phyloP scores from a whole-genome alignment of 257 asterid species.

The Nicotiana otophora region DNA sequence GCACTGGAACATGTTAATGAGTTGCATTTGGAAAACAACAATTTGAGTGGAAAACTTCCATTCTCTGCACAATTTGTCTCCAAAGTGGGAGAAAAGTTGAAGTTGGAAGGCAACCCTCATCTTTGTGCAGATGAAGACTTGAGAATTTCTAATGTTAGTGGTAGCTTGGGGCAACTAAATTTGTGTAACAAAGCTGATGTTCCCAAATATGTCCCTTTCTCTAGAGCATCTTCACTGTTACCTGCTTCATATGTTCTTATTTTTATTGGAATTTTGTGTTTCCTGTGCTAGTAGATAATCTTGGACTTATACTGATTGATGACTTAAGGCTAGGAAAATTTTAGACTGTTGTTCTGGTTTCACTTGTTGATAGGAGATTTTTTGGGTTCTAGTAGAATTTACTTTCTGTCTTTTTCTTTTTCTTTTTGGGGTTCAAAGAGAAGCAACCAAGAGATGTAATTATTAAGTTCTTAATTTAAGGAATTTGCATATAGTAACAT shows the following conservation, averaged over 20 bases:
- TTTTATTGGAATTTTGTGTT: slow-evolving; percentile 24
- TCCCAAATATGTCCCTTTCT: slow-evolving; percentile 43
- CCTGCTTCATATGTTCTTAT: slow-evolving; percentile 22
- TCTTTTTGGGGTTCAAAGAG: not conserved
- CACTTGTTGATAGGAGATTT: not conserved
- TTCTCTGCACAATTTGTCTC: slow-evolving; percentile 50
- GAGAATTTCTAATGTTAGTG: slow-evolving; percentile 35
- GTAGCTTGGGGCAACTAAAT: slow-evolving; percentile 35
- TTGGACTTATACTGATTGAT: not conserved
- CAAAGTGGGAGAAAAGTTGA: slow-evolving; percentile 63
- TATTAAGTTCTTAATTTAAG: not conserved
- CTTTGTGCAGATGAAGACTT: slow-evolving; percentile 58
- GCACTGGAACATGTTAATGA: slow-evolving; percentile 46
- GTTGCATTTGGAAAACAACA: slow-evolving; percentile 70
- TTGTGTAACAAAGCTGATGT: slow-evolving; percentile 30
- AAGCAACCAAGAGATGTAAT: not conserved
- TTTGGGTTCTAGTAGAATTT: not conserved
- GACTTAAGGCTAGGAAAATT: slow-evolving; percentile 24
- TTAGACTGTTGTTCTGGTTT: not conserved
- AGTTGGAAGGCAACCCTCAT: slow-evolving; percentile 71
- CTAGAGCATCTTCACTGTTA: slow-evolving; percentile 22
- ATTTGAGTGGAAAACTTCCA: slow-evolving; percentile 70
- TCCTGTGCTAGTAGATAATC: slow-evolving; percentile 1
- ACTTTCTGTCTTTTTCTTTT: not conserved
- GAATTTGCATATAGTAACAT: not conserved